Evolutionary conservation across 78 protist species (phyloP).

Genomic region (Emiliania huxleyi): DNA sequence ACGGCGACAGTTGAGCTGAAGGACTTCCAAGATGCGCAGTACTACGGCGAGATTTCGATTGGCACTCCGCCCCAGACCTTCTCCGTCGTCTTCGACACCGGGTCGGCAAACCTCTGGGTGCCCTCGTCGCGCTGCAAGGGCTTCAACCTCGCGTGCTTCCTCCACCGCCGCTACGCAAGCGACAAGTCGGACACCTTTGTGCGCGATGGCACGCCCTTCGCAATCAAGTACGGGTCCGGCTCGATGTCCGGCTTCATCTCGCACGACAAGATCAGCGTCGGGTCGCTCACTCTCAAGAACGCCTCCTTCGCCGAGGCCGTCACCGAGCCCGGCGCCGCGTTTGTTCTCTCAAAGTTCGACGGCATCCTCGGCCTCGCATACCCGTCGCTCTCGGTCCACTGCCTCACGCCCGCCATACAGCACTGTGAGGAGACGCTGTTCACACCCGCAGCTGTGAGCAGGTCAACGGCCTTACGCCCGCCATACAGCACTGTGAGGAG

Average conservation of each 20-base stretch:
- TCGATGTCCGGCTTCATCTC: constrained; percentile 72
- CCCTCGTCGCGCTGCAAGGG: background rate
- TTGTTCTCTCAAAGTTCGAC: constrained; percentile 44
- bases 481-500: background rate
- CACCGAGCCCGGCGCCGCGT: constrained; percentile 17
- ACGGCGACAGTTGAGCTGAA: too few relatives aligned
- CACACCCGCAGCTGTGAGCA: constrained; percentile 73
- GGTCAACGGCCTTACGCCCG: background rate
- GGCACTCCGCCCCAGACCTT: constrained; percentile 96
- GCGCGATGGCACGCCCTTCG: constrained; percentile 77
- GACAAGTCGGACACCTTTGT: constrained; percentile 72
- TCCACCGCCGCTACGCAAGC: constrained; percentile 63
- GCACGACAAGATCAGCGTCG: background rate
- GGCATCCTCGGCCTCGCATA: constrained; percentile 90
- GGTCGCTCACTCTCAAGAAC: background rate
- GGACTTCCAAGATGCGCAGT: constrained; percentile 66
- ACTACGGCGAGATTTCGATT: constrained; percentile 86
- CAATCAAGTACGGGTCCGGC: constrained; percentile 93
- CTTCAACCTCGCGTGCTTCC: background rate
- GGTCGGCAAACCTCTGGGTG: constrained; percentile 92
- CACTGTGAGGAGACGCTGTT: background rate
- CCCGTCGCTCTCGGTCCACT: constrained; percentile 81
- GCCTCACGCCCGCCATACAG: constrained; percentile 61
- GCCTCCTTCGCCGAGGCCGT: background rate
- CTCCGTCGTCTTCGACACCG: constrained; percentile 94